Evolutionary conservation across 192 early-diverging fungal species (phyloP).

Genomic region (Coemansia sp.): DNA sequence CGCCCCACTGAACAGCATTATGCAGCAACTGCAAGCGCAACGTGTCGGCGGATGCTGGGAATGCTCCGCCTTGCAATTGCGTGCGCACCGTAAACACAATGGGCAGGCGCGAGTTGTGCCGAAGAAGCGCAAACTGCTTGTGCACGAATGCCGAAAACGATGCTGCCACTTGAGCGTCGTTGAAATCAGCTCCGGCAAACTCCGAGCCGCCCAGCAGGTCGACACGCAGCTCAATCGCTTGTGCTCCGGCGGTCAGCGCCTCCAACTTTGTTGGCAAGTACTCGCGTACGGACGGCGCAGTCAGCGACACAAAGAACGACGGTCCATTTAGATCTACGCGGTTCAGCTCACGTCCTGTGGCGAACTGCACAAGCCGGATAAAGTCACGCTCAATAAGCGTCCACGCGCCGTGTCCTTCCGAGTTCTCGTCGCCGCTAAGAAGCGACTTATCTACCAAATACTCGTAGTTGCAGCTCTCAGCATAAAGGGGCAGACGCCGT

Average conservation of each 20-base stretch:
- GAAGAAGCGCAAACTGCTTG: constrained; percentile 75
- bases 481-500: constrained; percentile 75
- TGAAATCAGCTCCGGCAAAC: constrained; percentile 25
- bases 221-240: constrained; percentile 91
- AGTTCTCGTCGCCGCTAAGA: constrained; percentile 4
- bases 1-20: constrained; percentile 79
- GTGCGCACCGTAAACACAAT: constrained; percentile 95
- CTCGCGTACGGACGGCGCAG: constrained; percentile 62
- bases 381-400: constrained; percentile 75
- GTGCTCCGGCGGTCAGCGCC: constrained; percentile 71
- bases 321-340: constrained; percentile 43
- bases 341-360: constrained; percentile 54
- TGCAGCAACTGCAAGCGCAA: constrained; percentile 66
- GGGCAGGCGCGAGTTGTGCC: constrained; percentile 66
- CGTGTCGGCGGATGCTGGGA: constrained; percentile 61
- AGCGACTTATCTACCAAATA: constrained; percentile 66
- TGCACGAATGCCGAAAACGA: constrained; percentile 66
- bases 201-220: constrained; percentile 66
- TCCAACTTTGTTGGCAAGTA: constrained; percentile 58
- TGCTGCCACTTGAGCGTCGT: constrained; percentile 8
- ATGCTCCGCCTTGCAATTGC: constrained; percentile 82
- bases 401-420: constrained; percentile 57
- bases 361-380: constrained; percentile 65
- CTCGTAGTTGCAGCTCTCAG: constrained; percentile 78
- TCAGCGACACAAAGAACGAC: constrained; percentile 88